A percentile compares a stretch with the other conserved stretches of the same genome.
phyloP scores from a whole-genome alignment of 805 yeast genomes.

The Cyberlindnera maritima region DNA sequence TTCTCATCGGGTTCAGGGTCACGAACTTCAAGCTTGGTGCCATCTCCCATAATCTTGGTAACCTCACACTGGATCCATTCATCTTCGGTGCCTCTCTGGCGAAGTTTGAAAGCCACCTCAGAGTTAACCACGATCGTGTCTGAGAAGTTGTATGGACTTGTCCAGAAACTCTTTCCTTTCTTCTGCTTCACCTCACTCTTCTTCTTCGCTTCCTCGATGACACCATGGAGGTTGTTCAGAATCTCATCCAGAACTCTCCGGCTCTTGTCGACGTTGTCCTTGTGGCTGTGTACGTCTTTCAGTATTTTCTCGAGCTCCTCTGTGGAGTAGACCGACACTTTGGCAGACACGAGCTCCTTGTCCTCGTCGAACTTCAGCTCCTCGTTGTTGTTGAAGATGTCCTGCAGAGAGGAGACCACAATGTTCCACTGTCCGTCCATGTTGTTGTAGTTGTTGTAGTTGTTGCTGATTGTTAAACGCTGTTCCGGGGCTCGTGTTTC shows the following conservation, averaged over 20 bases:
- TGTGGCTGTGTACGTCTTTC: constrained; percentile 47
- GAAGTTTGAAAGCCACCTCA: constrained; percentile 84
- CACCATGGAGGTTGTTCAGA: constrained; percentile 43
- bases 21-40: constrained; percentile 76
- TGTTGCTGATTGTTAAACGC: too few species aligned
- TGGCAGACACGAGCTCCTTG: constrained; percentile 27
- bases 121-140: constrained; percentile 63
- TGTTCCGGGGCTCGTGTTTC: too few species aligned
- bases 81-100: constrained; percentile 63
- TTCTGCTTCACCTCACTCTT: constrained; percentile 25
- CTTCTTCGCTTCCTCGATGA: constrained; percentile 35
- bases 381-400: constrained; percentile 62
- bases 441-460: neutral
- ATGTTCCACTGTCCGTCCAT: constrained; percentile 70
- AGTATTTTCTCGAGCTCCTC: constrained; percentile 40
- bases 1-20: constrained; percentile 98
- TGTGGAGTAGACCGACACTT: constrained; percentile 31
- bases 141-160: constrained; percentile 55
- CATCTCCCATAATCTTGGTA: constrained; percentile 70
- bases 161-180: constrained; percentile 34
- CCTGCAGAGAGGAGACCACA: constrained; percentile 64
- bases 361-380: constrained; percentile 46
- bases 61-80: constrained; percentile 98
- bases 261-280: constrained; percentile 55
- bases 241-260: constrained; percentile 41